Conservation (phyloP, 257 asterid species). For the Solanum commersonii region DNA sequence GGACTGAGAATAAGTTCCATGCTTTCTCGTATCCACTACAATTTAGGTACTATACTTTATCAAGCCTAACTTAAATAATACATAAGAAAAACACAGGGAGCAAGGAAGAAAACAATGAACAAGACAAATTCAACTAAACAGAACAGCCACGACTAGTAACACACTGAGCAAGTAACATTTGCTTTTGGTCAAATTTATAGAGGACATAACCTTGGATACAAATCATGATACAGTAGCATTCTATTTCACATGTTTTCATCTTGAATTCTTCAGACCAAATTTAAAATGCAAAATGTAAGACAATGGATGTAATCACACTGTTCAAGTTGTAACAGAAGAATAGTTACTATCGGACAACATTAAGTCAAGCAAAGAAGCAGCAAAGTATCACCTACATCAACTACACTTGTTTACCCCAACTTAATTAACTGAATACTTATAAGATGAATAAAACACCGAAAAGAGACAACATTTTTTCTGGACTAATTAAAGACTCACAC, state of each 20-base stretch:
- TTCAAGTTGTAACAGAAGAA: neutral
- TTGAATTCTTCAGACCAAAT: neutral
- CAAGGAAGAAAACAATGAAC: neutral
- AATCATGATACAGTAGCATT: neutral
- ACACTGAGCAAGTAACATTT: neutral
- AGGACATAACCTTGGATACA: neutral
- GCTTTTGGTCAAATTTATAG: neutral
- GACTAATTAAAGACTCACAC: neutral
- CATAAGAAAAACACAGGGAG: neutral
- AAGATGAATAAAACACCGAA: neutral
- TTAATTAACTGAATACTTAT: neutral
- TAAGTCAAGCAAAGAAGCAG: neutral
- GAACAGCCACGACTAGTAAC: neutral
- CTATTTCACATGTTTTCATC: neutral
- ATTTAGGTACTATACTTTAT: neutral
- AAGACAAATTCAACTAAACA: neutral
- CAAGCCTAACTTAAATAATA: neutral
- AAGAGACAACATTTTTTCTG: neutral
- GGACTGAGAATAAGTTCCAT: neutral
- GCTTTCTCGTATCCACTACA: neutral
- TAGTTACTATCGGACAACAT: neutral
- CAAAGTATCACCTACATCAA: neutral
- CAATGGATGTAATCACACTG: neutral
- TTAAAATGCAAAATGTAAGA: neutral
- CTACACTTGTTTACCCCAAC: neutral